Base-by-base conservation (phyloP, 768 basidiomycete species). In the Chalciporus chontae region DNA sequence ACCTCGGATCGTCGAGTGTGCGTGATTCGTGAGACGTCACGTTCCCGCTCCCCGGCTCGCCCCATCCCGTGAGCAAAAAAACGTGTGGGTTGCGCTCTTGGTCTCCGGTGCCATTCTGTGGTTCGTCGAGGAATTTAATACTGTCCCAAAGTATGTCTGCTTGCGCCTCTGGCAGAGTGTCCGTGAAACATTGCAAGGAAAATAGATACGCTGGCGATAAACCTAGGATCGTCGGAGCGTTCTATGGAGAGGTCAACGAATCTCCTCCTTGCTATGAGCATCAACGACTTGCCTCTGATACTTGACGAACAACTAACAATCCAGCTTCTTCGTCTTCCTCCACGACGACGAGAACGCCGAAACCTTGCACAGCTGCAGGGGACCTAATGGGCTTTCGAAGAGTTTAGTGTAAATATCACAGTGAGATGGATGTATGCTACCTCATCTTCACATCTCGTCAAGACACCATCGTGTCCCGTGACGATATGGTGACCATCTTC, bases 361-460 rank as follows among this genome's bases (percentile, higher is more conserved):
- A 93, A 0, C 81, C 83, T 70, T 93, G 90, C 2, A 91, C 78
- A 2, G 89, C 83, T 3, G 90, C 90, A 11, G 89, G 90, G 0
- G 84, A 82, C 1, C 83, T 80, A 42, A 93, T 93, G 0, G 90
- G 90, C 84, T 87, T 47, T 7, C 32, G 40, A 26, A 9, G 18
- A 23, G n/a, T 29, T 10, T 48, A 40, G 43, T 41, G 14, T 37
- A 46, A 29, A n/a, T 17, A 31, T 14, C 31, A 49, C 18, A 13
- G 8, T 8, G 24, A 24, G 18, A 17, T 23, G 49, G 29, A 38
- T 24, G 14, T 14, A 36, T 31, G 45, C 8, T 19, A 81, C 85
- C 77, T 91, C 88, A 60, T 91, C 89, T 63, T 91, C 88, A 57
- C 89, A 91, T 48, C 71, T 72, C 40, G 75, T 66, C 18, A 90